phyloP scores from a whole-genome alignment of 345 rosid genomes.

The Brassica carinata region DNA sequence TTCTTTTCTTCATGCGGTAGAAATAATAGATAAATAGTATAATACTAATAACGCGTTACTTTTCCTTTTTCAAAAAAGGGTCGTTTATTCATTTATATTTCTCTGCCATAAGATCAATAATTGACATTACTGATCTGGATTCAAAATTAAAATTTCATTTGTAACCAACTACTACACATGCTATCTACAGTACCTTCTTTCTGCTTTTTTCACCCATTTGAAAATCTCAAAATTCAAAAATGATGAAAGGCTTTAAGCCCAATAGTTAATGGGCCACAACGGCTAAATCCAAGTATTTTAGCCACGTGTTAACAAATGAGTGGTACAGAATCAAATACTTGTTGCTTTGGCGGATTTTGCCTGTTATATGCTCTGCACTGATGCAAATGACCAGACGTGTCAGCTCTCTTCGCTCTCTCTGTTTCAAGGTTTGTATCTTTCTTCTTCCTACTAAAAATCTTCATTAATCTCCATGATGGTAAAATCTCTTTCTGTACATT shows the following conservation, averaged over 20 bases:
- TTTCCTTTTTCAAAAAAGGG: background rate
- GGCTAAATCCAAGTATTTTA: background rate
- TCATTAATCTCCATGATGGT: slow-evolving; percentile 8
- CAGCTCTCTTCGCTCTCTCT: slow-evolving; percentile 35
- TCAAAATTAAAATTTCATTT: slow-evolving; percentile 1
- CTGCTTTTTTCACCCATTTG: background rate
- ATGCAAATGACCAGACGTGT: slow-evolving; percentile 32
- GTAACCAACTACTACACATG: background rate
- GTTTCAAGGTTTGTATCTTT: slow-evolving; percentile 37
- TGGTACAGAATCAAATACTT: slow-evolving; percentile 27
- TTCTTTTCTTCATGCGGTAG: background rate
- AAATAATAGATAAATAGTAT: background rate
- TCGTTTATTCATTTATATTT: background rate
- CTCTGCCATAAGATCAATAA: slow-evolving; percentile 3
- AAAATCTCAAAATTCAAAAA: background rate
- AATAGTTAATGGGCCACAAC: slow-evolving; percentile 6
- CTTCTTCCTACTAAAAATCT: slow-evolving; percentile 18
- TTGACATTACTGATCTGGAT: background rate
- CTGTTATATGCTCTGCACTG: slow-evolving; percentile 37
- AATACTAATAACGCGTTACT: background rate
- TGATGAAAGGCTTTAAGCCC: slow-evolving; percentile 23
- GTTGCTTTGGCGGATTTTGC: slow-evolving; percentile 35
- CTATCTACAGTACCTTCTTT: background rate
- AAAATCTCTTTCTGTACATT: slow-evolving; percentile 25
- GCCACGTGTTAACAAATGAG: slow-evolving; percentile 8